These are phyloP conservation scores for Zizania palustris DNA, from an alignment of 202 grass and related monocot species.

Conservation along the genomic window DNA sequence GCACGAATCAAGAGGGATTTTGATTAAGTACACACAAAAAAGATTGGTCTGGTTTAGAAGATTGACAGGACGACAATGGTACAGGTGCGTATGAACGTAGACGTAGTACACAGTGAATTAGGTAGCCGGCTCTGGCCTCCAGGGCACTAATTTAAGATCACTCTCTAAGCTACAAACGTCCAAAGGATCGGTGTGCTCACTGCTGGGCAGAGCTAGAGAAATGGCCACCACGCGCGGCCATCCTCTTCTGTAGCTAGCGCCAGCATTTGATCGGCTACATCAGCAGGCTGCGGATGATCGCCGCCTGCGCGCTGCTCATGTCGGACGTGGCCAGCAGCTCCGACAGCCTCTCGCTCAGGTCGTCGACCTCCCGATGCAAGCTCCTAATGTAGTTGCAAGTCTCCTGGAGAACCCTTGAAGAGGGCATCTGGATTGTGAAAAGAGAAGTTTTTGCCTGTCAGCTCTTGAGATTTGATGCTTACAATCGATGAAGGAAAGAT, in stretches of 20 bases:
- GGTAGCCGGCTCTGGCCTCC: constrained; percentile 21
- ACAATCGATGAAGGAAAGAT: background rate
- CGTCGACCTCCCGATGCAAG: constrained; percentile 79
- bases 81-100: constrained; percentile 23
- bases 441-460: background rate
- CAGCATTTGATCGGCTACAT: constrained; percentile 49
- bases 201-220: constrained; percentile 9
- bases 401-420: constrained; percentile 82
- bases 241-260: background rate
- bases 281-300: constrained; percentile 80
- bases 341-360: constrained; percentile 82
- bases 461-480: background rate
- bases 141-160: constrained; percentile 29
- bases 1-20: constrained; percentile 5
- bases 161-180: constrained; percentile 42
- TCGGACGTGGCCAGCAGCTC: constrained; percentile 73
- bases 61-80: background rate
- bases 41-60: constrained; percentile 34
- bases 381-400: constrained; percentile 86
- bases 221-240: background rate
- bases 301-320: constrained; percentile 80
- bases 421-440: constrained; percentile 54
- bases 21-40: constrained; percentile 50
- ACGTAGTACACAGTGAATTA: constrained; percentile 34
- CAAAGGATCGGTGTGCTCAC: background rate